Percentiles rank a stretch among this genome's conserved stretches.
Conservation (phyloP, 1,139 yeast species). For the Williopsis jadinii region DNA sequence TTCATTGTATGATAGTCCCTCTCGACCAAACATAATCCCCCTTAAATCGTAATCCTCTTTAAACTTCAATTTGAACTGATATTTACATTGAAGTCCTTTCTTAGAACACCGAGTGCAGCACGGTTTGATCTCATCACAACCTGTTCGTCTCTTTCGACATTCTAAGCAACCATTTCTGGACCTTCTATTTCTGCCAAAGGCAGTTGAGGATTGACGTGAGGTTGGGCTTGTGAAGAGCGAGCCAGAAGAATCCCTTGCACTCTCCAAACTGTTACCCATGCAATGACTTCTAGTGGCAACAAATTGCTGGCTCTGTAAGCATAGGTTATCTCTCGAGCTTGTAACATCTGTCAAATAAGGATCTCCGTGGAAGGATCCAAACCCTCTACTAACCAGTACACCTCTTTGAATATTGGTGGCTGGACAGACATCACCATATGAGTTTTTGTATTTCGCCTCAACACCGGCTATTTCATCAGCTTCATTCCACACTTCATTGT, state of each 20-base stretch:
- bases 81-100: too few relatives aligned
- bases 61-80: too few relatives aligned
- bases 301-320: conserved; percentile 46
- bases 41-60: too few relatives aligned
- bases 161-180: too few relatives aligned
- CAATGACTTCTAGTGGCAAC: conserved; percentile 54
- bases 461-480: conserved; percentile 43
- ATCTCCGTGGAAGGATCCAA: conserved; percentile 58
- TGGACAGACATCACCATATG: conserved; percentile 55
- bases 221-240: conserved; percentile 32
- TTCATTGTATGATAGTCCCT: too few relatives aligned
- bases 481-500: conserved; percentile 31
- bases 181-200: too few relatives aligned
- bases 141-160: too few relatives aligned
- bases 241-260: conserved; percentile 43
- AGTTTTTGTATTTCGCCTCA: conserved; percentile 47
- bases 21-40: too few relatives aligned
- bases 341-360: conserved; percentile 49
- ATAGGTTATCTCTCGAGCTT: conserved; percentile 42
- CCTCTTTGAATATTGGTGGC: conserved; percentile 46
- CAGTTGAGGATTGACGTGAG: too few relatives aligned
- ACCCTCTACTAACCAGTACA: conserved; percentile 60
- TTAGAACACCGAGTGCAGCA: too few relatives aligned
- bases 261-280: conserved; percentile 56
- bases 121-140: too few relatives aligned